These are phyloP conservation scores for Fomitopsis palustris DNA, from an alignment of 1,284 basidiomycete genomes.

Conservation along the genomic window DNA sequence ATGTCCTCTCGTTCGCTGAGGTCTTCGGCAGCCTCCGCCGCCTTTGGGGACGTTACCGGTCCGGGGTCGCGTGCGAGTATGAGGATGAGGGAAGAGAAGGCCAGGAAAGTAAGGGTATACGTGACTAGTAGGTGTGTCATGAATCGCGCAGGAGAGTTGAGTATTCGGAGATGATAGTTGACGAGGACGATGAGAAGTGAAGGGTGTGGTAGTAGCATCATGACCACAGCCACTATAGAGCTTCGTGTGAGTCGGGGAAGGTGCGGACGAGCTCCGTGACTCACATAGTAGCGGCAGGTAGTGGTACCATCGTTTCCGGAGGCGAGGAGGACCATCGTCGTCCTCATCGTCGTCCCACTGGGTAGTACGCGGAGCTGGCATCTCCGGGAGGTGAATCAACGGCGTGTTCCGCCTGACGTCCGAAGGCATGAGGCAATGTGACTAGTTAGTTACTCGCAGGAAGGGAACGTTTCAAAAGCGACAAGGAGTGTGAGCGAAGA, in stretches of 20 bases:
- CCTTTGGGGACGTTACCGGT: slow-evolving; percentile 38
- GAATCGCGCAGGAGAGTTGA: slow-evolving; percentile 45
- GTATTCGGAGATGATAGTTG: slow-evolving; percentile 57
- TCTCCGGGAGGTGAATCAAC: not conserved
- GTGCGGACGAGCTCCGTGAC: not conserved
- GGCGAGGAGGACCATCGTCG: not conserved
- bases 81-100: slow-evolving; percentile 67
- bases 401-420: not conserved
- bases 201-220: slow-evolving; percentile 70
- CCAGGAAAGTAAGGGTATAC: slow-evolving; percentile 63
- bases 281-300: slow-evolving; percentile 6
- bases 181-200: slow-evolving; percentile 65
- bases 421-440: not conserved
- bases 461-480: not conserved
- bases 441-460: not conserved
- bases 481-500: not conserved
- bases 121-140: slow-evolving; percentile 49
- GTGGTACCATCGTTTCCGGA: slow-evolving; percentile 5
- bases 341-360: slow-evolving; percentile 19
- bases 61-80: slow-evolving; percentile 74
- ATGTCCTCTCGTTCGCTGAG: slow-evolving; percentile 43
- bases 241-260: not conserved
- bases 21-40: slow-evolving; percentile 22
- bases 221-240: slow-evolving; percentile 45
- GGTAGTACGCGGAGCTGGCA: slow-evolving; percentile 8